These are phyloP conservation scores for Rhynchosporium agropyri DNA, from an alignment of 2,329 filamentous ascomycete genomes.

Conservation along the genomic window DNA sequence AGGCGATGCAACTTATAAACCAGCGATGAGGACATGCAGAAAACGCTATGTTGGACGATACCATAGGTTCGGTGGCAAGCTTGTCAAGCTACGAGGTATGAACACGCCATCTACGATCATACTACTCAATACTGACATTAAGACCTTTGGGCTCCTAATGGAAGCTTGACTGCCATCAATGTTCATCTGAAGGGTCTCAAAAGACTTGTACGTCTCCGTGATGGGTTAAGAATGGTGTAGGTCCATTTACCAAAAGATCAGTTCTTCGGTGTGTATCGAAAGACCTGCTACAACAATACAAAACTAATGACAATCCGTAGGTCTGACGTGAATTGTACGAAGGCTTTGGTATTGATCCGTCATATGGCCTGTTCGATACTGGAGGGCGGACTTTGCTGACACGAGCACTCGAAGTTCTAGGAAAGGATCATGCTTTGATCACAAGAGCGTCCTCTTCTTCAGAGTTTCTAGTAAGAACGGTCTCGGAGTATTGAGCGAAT, in stretches of 20 bases:
- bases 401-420: background rate
- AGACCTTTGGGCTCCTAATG: conserved; percentile 23
- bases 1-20: conserved; percentile 30
- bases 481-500: conserved; percentile 8
- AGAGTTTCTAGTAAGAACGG: background rate
- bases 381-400: background rate
- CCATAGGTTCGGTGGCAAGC: conserved; percentile 26
- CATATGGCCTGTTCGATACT: conserved; percentile 15
- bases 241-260: conserved; percentile 18
- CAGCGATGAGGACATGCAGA: conserved; percentile 18
- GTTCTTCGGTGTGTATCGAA: conserved; percentile 23
- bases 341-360: conserved; percentile 20
- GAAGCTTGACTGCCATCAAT: conserved; percentile 15
- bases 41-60: conserved; percentile 22
- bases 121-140: background rate
- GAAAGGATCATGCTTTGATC: background rate
- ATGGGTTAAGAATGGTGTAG: conserved; percentile 19
- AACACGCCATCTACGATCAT: background rate
- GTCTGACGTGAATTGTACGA: conserved; percentile 29
- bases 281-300: background rate
- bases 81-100: conserved; percentile 31
- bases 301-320: conserved; percentile 3
- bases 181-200: conserved; percentile 26
- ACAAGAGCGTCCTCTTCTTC: background rate
- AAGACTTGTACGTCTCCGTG: conserved; percentile 21